Percentiles rank a stretch among this genome's conserved stretches.
These are phyloP conservation scores for Cynara cardunculus DNA, from an alignment of 129 eudicot species.

Conservation along the genomic window DNA sequence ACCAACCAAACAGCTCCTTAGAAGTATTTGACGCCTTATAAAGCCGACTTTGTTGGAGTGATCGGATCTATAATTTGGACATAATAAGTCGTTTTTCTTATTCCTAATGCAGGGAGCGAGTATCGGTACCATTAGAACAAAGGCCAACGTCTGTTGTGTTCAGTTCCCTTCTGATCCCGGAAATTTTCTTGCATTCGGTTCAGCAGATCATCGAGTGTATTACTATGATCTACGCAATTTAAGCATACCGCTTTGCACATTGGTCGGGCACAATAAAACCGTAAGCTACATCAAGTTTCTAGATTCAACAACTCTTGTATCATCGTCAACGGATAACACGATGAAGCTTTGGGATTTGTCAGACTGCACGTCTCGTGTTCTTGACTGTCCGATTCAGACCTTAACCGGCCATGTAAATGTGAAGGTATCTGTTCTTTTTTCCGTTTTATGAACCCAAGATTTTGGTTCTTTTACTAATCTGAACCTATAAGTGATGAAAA, in stretches of 20 bases:
- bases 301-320: conserved; percentile 74
- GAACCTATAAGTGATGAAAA: neutral
- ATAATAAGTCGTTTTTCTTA: conserved; percentile 42
- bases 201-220: conserved; percentile 86
- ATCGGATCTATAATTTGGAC: conserved; percentile 15
- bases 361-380: conserved; percentile 54
- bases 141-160: conserved; percentile 94
- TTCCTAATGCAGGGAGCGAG: conserved; percentile 69
- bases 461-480: neutral
- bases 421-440: conserved; percentile 38
- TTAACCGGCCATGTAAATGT: conserved; percentile 71
- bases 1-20: no score
- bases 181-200: conserved; percentile 88
- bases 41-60: neutral
- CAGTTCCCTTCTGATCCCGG: conserved; percentile 71
- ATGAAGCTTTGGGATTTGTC: conserved; percentile 86
- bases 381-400: conserved; percentile 70
- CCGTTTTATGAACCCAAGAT: neutral
- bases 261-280: conserved; percentile 84
- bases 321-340: conserved; percentile 79
- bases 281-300: conserved; percentile 89
- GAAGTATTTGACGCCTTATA: neutral
- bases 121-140: conserved; percentile 78
- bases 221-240: conserved; percentile 82
- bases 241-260: conserved; percentile 70